These are phyloP conservation scores for Daldinia childiae DNA, from an alignment of 495 filamentous ascomycete genomes.

Conservation along the genomic window DNA sequence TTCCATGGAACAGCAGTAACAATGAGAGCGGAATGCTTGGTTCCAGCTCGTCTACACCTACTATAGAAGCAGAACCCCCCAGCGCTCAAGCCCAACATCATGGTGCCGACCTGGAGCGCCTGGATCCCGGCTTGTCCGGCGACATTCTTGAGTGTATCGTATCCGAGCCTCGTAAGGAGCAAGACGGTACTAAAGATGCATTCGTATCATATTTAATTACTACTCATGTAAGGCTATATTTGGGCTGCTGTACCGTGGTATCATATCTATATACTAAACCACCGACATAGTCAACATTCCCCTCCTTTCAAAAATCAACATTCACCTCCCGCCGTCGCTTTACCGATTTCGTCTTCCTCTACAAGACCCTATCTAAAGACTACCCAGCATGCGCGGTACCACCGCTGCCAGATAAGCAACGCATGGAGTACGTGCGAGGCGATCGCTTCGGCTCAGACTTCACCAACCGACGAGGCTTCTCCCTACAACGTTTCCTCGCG, in stretches of 20 bases:
- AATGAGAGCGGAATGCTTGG: conserved; percentile 30
- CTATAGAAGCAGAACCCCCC: conserved; percentile 44
- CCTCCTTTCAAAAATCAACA: conserved; percentile 82
- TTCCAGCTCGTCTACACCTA: conserved; percentile 36
- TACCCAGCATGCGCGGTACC: conserved; percentile 93
- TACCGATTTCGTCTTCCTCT: conserved; percentile 97
- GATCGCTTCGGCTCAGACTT: conserved; percentile 96
- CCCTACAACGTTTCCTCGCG: conserved; percentile 89
- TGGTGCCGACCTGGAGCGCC: conserved; percentile 48
- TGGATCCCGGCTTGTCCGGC: conserved; percentile 74
- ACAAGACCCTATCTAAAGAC: conserved; percentile 84
- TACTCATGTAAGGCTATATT: conserved; percentile 73
- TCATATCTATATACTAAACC: conserved; percentile 18
- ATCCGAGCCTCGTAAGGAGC: conserved; percentile 84
- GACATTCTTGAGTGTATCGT: conserved; percentile 87
- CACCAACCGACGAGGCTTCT: conserved; percentile 87
- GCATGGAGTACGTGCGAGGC: conserved; percentile 96
- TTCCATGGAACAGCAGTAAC: conserved; percentile 59
- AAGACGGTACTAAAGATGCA: conserved; percentile 95
- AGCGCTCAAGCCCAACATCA: conserved; percentile 42
- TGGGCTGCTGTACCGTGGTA: not conserved
- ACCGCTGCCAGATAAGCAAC: conserved; percentile 96
- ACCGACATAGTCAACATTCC: conserved; percentile 82
- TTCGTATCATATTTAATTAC: conserved; percentile 96
- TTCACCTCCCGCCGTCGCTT: conserved; percentile 87